Evolutionary conservation across 2,329 filamentous ascomycete genomes (phyloP).

Genomic region (Geoglossum cookeanum): DNA sequence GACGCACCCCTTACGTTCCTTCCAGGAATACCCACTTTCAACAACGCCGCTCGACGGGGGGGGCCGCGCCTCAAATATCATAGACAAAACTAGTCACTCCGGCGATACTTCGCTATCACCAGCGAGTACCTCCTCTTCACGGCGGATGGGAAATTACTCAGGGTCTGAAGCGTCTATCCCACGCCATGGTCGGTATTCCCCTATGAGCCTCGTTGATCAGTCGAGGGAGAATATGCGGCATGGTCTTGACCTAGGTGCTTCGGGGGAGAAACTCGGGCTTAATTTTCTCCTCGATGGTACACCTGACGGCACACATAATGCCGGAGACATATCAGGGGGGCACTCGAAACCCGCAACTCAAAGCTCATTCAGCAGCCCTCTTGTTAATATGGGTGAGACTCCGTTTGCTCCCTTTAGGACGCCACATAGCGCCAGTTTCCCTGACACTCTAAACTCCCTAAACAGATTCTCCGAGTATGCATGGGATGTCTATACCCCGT

Average conservation of each 20-base stretch:
- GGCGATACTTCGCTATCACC: not conserved
- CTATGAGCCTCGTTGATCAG: conserved; percentile 23
- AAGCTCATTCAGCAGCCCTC: not conserved
- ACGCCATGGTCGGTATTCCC: conserved; percentile 14
- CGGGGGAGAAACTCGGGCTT: conserved; percentile 46
- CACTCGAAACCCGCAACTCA: not conserved
- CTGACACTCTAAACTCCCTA: not conserved
- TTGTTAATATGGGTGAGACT: not conserved
- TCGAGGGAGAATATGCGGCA: conserved; percentile 19
- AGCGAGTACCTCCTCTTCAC: conserved; percentile 5
- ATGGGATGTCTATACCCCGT: not conserved
- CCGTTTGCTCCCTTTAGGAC: not conserved
- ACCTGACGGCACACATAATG: conserved; percentile 14
- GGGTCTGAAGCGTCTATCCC: conserved; percentile 16
- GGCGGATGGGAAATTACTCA: conserved; percentile 13
- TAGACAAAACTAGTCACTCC: not conserved
- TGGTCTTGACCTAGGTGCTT: conserved; percentile 31
- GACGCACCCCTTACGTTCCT: not conserved
- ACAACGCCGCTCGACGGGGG: not conserved
- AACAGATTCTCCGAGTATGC: not conserved
- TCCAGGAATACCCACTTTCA: not conserved
- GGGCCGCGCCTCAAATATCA: not conserved
- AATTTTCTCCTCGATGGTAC: conserved; percentile 48
- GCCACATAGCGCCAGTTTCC: not conserved
- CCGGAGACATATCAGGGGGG: not conserved